Evolutionary conservation across 2,329 filamentous ascomycete genomes (phyloP).

Genomic region (Fusarium fujikuroi): DNA sequence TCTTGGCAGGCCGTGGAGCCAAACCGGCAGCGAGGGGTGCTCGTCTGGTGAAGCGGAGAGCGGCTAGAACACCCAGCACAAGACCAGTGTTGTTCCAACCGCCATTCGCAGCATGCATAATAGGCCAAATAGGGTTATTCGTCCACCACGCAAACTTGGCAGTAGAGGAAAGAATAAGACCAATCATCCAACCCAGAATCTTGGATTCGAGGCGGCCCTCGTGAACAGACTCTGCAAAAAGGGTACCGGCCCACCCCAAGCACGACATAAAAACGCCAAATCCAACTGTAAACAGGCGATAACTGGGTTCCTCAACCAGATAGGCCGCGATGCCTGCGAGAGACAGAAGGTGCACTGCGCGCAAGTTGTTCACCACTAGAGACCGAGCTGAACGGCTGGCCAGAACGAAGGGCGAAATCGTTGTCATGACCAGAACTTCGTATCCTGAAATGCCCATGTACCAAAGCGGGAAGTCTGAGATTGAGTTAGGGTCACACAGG

Average conservation of each 20-base stretch:
- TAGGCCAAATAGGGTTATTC: slow-evolving; percentile 97
- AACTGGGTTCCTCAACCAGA: slow-evolving; percentile 75
- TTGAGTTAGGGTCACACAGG: slow-evolving; percentile 26
- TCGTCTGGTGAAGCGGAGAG: slow-evolving; percentile 78
- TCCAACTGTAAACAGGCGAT: slow-evolving; percentile 82
- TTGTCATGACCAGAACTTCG: slow-evolving; percentile 87
- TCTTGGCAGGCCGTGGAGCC: slow-evolving; percentile 53
- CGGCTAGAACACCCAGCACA: slow-evolving; percentile 77
- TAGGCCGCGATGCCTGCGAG: slow-evolving; percentile 84
- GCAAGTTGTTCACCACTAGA: slow-evolving; percentile 74
- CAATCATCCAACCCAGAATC: slow-evolving; percentile 82
- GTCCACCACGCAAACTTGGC: slow-evolving; percentile 94
- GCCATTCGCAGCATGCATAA: slow-evolving; percentile 88
- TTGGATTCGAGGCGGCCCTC: slow-evolving; percentile 81
- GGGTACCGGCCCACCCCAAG: slow-evolving; percentile 84
- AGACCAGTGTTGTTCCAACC: slow-evolving; percentile 92
- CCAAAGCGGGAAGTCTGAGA: slow-evolving; percentile 91
- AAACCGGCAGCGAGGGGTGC: slow-evolving; percentile 60
- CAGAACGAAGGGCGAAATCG: slow-evolving; percentile 83
- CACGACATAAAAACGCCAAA: slow-evolving; percentile 85
- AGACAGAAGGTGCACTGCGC: slow-evolving; percentile 78
- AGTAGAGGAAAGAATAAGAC: slow-evolving; percentile 84
- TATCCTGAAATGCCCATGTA: slow-evolving; percentile 99
- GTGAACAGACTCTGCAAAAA: slow-evolving; percentile 81
- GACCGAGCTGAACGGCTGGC: slow-evolving; percentile 75